phyloP scores from a whole-genome alignment of 2,329 filamentous ascomycete species.

The Lachnellula subtilissima region DNA sequence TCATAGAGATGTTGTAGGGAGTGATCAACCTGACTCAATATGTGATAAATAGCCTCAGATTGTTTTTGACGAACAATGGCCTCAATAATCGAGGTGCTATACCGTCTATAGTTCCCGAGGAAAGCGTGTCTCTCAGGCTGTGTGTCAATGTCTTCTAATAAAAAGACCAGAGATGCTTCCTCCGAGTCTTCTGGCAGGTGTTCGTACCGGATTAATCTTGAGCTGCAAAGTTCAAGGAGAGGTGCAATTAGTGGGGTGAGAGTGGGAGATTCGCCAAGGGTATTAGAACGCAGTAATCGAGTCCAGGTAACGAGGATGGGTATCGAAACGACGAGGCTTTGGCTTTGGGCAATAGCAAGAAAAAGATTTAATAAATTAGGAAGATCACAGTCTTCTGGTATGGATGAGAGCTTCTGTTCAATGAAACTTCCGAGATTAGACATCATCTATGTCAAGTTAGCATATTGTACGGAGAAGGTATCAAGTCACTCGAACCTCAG shows the following conservation, averaged over 20 bases:
- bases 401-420: constrained; percentile 65
- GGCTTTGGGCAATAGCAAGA: constrained; percentile 72
- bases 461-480: neutral
- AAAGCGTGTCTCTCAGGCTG: constrained; percentile 92
- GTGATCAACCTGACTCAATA: constrained; percentile 72
- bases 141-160: constrained; percentile 93
- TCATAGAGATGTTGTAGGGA: constrained; percentile 73
- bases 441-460: constrained; percentile 56
- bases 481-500: constrained; percentile 58
- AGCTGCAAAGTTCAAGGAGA: constrained; percentile 76
- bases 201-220: constrained; percentile 83
- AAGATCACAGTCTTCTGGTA: constrained; percentile 63
- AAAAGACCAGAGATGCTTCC: constrained; percentile 73
- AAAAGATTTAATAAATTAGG: constrained; percentile 75
- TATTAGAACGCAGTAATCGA: constrained; percentile 67
- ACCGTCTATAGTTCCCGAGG: constrained; percentile 89
- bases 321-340: constrained; percentile 89
- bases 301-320: constrained; percentile 89
- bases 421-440: constrained; percentile 81
- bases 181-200: constrained; percentile 75
- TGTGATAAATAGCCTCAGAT: constrained; percentile 80
- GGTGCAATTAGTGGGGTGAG: constrained; percentile 62
- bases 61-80: constrained; percentile 76
- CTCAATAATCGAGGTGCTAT: constrained; percentile 84
- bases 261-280: constrained; percentile 62